Evolutionary conservation across 1,284 basidiomycete species (phyloP), one percentile per base, ranked within the genome.

Genomic region (Rhizoctonia solani): DNA sequence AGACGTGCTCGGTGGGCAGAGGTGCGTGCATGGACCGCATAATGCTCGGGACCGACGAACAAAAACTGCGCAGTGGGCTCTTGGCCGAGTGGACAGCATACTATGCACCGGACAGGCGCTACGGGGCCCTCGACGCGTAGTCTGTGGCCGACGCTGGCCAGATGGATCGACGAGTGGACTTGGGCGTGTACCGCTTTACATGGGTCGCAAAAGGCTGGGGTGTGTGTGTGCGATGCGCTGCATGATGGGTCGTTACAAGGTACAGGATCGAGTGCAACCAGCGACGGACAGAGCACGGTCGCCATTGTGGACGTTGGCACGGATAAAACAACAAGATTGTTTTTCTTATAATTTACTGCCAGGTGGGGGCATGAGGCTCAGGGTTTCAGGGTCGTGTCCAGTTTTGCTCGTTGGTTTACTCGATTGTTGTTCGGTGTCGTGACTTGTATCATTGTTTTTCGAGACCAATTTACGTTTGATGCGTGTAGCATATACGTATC

Each of bases 41-140:
- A 66, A n/a, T 47, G 61, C 25, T 66, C 61, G 3, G 50, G 50
- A 9, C 61, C 61, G 16, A 66, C 25, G 27, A 66, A 66, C n/a
- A 66, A 30, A 54, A 42, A 54, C 41, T 54, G 52, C 34, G 52
- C 50, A 16, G 29, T 11, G 1, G 61, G 37, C 16, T 27, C 49
- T n/a, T 13, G 37, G 16, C 37, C 37, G 3, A 66, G 49, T 25
- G 61, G 52, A n/a, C 49, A 23, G 23, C 61, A 66, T 11, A 66
- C 50, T 21, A 66, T 41, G 23, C 52, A 66, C 39, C 52, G 50
- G n/a, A 66, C 61, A n/a, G 61, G 61, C n/a, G 52, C 52, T 23
- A 66, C 39, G 25, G 61, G 61, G 19, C 49, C 61, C n/a, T 65
- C 61, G 61, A 65, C 61, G 49, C 61, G 61, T 2, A 65, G 49